Evolutionary conservation across 169 alveolate genomes (phyloP).

Genomic region (Besnoitia besnoiti): DNA sequence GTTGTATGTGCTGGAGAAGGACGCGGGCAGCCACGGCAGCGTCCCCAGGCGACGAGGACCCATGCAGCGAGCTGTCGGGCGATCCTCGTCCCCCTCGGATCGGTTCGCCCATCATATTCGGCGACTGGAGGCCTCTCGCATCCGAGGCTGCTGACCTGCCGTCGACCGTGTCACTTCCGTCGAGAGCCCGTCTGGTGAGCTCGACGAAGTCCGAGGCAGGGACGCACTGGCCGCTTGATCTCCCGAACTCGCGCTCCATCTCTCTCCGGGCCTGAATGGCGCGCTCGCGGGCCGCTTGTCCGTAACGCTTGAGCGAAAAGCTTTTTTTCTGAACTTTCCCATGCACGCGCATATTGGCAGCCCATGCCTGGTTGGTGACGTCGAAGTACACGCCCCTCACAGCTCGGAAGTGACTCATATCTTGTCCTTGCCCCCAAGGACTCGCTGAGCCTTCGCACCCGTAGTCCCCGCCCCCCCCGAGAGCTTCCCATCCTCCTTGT

Average conservation of each 20-base stretch:
- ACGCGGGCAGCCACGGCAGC: neutral
- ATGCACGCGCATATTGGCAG: conserved; percentile 21
- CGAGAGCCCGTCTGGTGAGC: neutral
- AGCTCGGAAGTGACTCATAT: neutral
- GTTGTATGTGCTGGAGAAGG: neutral
- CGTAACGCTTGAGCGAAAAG: conserved; percentile 22
- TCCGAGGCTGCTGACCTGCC: neutral
- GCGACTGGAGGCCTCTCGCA: neutral
- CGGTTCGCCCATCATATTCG: neutral
- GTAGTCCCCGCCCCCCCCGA: too few relatives aligned
- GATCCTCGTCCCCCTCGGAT: neutral
- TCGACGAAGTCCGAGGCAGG: neutral
- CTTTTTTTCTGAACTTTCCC: conserved; percentile 30
- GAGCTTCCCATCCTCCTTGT: too few relatives aligned
- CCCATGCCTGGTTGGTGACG: conserved; percentile 40
- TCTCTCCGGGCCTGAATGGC: conserved; percentile 23
- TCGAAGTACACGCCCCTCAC: conserved; percentile 38
- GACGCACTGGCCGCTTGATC: neutral
- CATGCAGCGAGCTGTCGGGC: neutral
- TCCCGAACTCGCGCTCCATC: conserved; percentile 13
- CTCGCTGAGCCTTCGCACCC: too few relatives aligned
- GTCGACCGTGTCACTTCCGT: neutral
- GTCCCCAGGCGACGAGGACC: neutral
- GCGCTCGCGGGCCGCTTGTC: neutral
- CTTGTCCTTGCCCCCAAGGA: too few relatives aligned